Evolutionary conservation across 345 rosid genomes (phyloP), one percentile per base, ranked within the genome.

Genomic region (Arabis hirsuta): DNA sequence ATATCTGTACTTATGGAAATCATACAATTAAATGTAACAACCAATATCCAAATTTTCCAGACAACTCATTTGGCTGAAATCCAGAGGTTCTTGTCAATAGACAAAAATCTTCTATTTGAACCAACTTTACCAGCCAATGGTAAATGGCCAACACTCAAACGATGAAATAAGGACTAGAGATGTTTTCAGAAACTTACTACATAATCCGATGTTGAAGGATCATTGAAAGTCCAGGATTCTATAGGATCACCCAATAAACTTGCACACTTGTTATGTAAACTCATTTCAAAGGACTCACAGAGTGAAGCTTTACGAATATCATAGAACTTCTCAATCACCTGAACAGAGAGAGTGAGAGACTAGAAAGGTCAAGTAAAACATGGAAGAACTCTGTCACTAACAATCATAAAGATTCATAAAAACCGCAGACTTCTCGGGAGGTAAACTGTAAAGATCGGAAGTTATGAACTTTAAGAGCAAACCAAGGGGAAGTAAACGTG

Each of bases 151-250:
- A 68, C 44, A 53, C 68, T 38, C 71, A 29, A 56, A 38, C 14
- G 3, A 16, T 7, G 0, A 72, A 48, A 3, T 12, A 44, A 27
- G 20, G 10, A 44, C 8, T 22, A 1, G n/a, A 43, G 26, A 76
- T 64, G 67, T 42, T 76, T 59, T 66, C 59, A 53, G 69, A 80
- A 79, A 78, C 86, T 88, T 85, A 95, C 99, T 59, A 90, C 85
- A 80, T 90, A 95, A 55, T 84, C 82, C 55, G 92, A 78, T 39
- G 92, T 87, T 39, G 99, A 91, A 53, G 82, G 73, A 79, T 91
- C 96, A 76, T 88, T 88, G 73, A 85, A 91, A 68, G 81, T 88
- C 98, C 99, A 95, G 53, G 80, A 68, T 64, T 89, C 97, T 16
- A 51, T 55, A 50, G 97, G 84, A 79, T 90, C 97, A 36, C 70